Evolutionary conservation across 176 grass and related monocot species (phyloP).

Genomic region (Carex cristatella): DNA sequence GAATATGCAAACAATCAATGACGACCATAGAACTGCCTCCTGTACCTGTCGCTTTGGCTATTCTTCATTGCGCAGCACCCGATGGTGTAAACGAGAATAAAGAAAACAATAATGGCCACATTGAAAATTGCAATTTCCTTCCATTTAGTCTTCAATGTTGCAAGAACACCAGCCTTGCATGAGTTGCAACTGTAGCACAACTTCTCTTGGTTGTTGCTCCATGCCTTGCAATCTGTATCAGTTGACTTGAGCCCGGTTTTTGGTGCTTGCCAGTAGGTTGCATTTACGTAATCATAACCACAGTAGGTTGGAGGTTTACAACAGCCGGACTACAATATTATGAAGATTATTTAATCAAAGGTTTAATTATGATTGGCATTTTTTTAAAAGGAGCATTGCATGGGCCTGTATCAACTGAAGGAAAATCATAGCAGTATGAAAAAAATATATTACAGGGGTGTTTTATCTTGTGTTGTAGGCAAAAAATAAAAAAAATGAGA

Average conservation of each 20-base stretch:
- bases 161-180: constrained; percentile 52
- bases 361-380: not conserved
- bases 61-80: constrained; percentile 59
- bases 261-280: constrained; percentile 41
- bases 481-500: not conserved
- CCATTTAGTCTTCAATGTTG: constrained; percentile 53
- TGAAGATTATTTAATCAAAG: not conserved
- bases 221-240: constrained; percentile 45
- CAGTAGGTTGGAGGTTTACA: constrained; percentile 82
- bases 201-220: constrained; percentile 46
- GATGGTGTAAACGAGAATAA: constrained; percentile 50
- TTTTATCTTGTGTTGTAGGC: not conserved
- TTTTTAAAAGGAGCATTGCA: not conserved
- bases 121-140: constrained; percentile 43
- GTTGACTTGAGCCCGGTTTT: constrained; percentile 20
- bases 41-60: constrained; percentile 12
- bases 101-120: constrained; percentile 34
- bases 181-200: constrained; percentile 65
- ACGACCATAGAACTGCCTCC: constrained; percentile 12
- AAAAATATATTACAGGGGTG: not conserved
- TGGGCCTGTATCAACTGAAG: not conserved
- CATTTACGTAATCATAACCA: constrained; percentile 39
- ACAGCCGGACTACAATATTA: constrained; percentile 49
- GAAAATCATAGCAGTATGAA: not conserved
- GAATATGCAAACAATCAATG: not conserved